These are phyloP conservation scores for Kwoniella shandongensis DNA, from an alignment of 768 basidiomycete genomes.

Conservation along the genomic window DNA sequence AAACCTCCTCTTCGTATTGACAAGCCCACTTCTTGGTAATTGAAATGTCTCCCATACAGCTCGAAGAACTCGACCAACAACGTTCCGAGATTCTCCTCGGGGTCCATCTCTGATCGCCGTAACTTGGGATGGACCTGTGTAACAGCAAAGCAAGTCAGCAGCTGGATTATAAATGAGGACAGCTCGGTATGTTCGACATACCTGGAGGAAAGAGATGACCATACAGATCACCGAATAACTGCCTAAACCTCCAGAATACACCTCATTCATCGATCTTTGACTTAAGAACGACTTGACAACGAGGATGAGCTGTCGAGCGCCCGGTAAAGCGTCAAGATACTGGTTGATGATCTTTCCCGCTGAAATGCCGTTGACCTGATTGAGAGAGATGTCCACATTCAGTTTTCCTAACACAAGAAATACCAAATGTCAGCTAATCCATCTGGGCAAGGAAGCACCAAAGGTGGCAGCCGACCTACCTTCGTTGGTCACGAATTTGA, in stretches of 20 bases:
- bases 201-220: slow-evolving; percentile 89
- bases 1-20: slow-evolving; percentile 82
- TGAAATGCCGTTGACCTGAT: slow-evolving; percentile 79
- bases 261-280: slow-evolving; percentile 93
- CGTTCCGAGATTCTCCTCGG: slow-evolving; percentile 85
- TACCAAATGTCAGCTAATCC: neutral
- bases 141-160: slow-evolving; percentile 4
- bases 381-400: slow-evolving; percentile 89
- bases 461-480: slow-evolving; percentile 51
- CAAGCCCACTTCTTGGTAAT: slow-evolving; percentile 85
- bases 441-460: neutral
- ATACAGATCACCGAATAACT: slow-evolving; percentile 93
- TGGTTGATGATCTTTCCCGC: slow-evolving; percentile 77
- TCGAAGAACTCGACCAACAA: slow-evolving; percentile 96
- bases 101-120: slow-evolving; percentile 79
- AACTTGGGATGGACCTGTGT: slow-evolving; percentile 89
- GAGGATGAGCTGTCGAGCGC: slow-evolving; percentile 77
- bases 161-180: neutral
- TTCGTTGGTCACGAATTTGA: slow-evolving; percentile 84
- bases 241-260: slow-evolving; percentile 92
- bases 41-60: slow-evolving; percentile 87
- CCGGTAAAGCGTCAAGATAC: slow-evolving; percentile 73
- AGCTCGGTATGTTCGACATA: slow-evolving; percentile 43
- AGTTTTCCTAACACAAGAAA: slow-evolving; percentile 66
- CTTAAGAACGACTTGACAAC: slow-evolving; percentile 86